phyloP scores from a whole-genome alignment of 1,284 basidiomycete genomes.

The Ceratobasidium sp. region DNA sequence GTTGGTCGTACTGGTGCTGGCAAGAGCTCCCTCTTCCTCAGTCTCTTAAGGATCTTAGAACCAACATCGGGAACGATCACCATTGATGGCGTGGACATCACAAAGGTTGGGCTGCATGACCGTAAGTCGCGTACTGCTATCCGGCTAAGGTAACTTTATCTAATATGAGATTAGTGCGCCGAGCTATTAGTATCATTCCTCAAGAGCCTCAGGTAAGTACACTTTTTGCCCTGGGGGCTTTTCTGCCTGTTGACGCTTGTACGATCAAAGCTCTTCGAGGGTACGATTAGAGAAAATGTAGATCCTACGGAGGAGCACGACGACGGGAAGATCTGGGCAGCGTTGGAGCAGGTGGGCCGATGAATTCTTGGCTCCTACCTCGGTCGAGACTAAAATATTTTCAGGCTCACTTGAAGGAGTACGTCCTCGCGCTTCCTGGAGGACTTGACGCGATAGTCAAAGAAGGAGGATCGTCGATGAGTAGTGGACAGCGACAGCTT shows the following conservation, averaged over 20 bases:
- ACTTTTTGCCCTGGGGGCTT: neutral
- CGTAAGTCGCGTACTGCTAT: conserved; percentile 52
- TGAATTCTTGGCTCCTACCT: neutral
- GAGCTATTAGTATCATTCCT: conserved; percentile 86
- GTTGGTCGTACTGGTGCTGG: conserved; percentile 93
- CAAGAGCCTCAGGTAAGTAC: conserved; percentile 56
- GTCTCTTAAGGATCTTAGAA: conserved; percentile 86
- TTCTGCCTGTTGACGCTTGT: neutral
- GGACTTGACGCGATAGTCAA: conserved; percentile 77
- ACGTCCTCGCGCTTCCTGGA: conserved; percentile 72
- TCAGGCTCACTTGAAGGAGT: conserved; percentile 69
- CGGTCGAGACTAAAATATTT: conserved; percentile 10
- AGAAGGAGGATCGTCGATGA: conserved; percentile 84
- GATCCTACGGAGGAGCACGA: conserved; percentile 74
- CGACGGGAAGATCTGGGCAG: conserved; percentile 83
- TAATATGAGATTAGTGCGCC: conserved; percentile 60
- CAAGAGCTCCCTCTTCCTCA: conserved; percentile 74
- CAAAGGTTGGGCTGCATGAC: conserved; percentile 82
- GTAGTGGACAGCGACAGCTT: conserved; percentile 84
- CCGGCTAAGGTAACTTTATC: conserved; percentile 3
- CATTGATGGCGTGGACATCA: conserved; percentile 86
- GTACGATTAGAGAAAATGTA: conserved; percentile 83
- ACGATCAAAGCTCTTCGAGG: conserved; percentile 79
- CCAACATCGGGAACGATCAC: conserved; percentile 76
- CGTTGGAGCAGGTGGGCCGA: conserved; percentile 70